phyloP scores from a whole-genome alignment of 495 filamentous ascomycete species.

The Bryoglossum gracile region DNA sequence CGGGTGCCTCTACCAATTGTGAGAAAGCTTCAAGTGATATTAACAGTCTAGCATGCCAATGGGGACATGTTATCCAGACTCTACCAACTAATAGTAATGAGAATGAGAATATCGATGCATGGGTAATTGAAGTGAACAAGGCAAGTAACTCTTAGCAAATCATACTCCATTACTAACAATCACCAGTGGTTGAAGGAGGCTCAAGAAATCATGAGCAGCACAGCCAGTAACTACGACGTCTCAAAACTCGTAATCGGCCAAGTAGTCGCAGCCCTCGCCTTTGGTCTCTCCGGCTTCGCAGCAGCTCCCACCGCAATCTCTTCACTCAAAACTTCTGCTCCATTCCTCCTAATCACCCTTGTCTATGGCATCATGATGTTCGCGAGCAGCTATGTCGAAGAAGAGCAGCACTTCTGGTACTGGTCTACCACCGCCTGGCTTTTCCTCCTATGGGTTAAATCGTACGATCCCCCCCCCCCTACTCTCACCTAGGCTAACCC shows the following conservation, averaged over 20 bases:
- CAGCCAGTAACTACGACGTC: constrained; percentile 87
- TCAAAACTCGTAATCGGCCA: constrained; percentile 36
- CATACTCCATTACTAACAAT: constrained; percentile 23
- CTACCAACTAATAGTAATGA: constrained; percentile 1
- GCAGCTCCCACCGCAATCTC: constrained; percentile 24
- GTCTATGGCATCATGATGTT: constrained; percentile 88
- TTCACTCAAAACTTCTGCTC: constrained; percentile 13
- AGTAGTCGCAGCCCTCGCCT: constrained; percentile 34
- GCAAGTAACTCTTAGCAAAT: constrained; percentile 20
- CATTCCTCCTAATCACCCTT: constrained; percentile 37
- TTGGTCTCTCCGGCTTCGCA: constrained; percentile 39
- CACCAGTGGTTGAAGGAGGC: constrained; percentile 57
- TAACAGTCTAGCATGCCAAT: constrained; percentile 59
- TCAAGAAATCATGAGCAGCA: constrained; percentile 71
- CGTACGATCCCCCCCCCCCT: constrained; percentile 14
- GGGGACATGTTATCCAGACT: constrained; percentile 32
- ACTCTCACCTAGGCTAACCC: constrained; percentile 7
- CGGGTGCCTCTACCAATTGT: constrained; percentile 35
- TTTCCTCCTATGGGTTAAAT: constrained; percentile 52
- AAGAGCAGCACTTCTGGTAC: constrained; percentile 99
- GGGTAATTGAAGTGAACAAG: constrained; percentile 7
- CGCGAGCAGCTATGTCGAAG: constrained; percentile 93
- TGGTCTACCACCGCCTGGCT: constrained; percentile 79
- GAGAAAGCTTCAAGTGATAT: constrained; percentile 36
- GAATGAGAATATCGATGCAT: constrained; percentile 1